Percentiles rank a stretch among this genome's conserved stretches.
phyloP scores from a whole-genome alignment of 495 filamentous ascomycete genomes.

The Lasiosphaeria ovina region DNA sequence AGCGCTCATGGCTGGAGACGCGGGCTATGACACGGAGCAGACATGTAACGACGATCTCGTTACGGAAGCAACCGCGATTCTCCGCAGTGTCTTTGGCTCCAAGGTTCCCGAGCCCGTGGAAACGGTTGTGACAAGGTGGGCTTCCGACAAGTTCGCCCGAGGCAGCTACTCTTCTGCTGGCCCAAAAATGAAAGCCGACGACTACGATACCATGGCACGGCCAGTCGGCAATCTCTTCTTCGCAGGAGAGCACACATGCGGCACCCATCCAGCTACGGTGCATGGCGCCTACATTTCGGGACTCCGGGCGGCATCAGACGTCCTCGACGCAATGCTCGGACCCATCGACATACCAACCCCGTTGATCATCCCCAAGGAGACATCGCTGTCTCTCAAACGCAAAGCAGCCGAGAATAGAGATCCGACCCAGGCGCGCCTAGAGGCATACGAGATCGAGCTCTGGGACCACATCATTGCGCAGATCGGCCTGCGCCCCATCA shows the following conservation, averaged over 20 bases:
- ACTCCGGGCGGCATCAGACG: constrained; percentile 79
- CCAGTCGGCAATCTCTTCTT: constrained; percentile 87
- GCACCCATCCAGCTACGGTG: constrained; percentile 92
- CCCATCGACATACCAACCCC: constrained; percentile 75
- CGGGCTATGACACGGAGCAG: constrained; percentile 82
- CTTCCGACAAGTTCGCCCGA: constrained; percentile 78
- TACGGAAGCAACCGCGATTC: constrained; percentile 70
- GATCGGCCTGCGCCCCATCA: constrained; percentile 70
- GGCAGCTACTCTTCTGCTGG: constrained; percentile 95
- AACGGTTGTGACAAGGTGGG: constrained; percentile 93
- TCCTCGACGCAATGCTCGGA: constrained; percentile 74
- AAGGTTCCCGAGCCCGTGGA: constrained; percentile 71
- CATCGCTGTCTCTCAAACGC: constrained; percentile 47
- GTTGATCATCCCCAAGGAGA: constrained; percentile 65
- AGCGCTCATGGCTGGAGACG: constrained; percentile 93
- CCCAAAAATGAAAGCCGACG: constrained; percentile 71
- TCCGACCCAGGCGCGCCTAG: constrained; percentile 53
- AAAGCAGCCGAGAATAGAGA: constrained; percentile 49
- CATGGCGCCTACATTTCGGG: constrained; percentile 96
- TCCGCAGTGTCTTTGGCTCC: constrained; percentile 59
- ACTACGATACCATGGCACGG: constrained; percentile 92
- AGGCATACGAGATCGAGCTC: constrained; percentile 72
- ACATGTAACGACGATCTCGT: constrained; percentile 71
- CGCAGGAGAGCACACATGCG: constrained; percentile 93
- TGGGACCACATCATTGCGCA: constrained; percentile 63